Evolutionary conservation across 208 protist species (phyloP), one percentile per base, ranked within the genome.

Genomic region (Trypanosoma boissoni): DNA sequence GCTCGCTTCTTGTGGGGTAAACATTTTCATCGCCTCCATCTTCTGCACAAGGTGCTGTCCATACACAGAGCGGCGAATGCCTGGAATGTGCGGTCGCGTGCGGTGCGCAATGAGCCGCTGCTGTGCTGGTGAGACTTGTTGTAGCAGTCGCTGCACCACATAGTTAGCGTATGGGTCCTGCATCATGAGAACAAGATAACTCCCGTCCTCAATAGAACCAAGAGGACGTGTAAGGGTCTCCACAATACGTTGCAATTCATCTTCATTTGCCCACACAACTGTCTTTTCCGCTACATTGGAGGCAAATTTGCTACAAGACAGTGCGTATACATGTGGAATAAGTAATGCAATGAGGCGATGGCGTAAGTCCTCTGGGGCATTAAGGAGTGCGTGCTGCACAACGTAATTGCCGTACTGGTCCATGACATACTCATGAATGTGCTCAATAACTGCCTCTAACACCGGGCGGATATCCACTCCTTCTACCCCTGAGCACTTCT

Each of bases 371-470:
- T 70, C 72, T 0, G 76, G 80, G 12, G 96, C 94, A 60, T 97
- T 90, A 51, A 98, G 86, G 29, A 99, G 63, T 10, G 97, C 91
- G 62, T 99, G 96, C 83, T 99, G 98, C 45, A 99, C 96, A 12
- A 99, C 97, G 73, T 99, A 99, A 74, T 99, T 99, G 43, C 97
- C 98, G 70, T 98, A 99, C 73, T 99, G 95, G 65, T 99, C 93
- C 52, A 97, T 83, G 1, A 91, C 87, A 31, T 98, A 87, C 48
- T 76, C 70, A 58, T 83, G 76, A 12, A 92, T 62, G 50, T 80
- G 76, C 14, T 53, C 53, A 41, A 98, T 72, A 23, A 99, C 82
- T 34, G 92, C 94, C 37, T 96, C 83, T 29, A 98, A 60, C 7
- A 99, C 56, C n/a, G 82, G 76, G 16, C 72, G 74, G 28, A 88